phyloP scores from a whole-genome alignment of 345 rosid genomes.

The Brassica cretica region DNA sequence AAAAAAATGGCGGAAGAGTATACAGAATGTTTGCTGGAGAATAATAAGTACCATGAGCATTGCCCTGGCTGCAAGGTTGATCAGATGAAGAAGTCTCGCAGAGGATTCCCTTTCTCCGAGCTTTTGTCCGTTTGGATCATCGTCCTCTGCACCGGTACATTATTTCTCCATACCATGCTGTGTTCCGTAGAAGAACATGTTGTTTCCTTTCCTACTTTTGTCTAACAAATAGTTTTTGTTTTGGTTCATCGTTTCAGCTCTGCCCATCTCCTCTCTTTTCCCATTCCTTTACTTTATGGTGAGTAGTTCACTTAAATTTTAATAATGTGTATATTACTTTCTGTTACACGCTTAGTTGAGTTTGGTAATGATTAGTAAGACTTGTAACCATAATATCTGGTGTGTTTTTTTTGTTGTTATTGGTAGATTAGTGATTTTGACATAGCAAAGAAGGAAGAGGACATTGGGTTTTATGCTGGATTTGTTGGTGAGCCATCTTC shows the following conservation, averaged over 20 bases:
- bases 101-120: slow-evolving; percentile 61
- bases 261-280: slow-evolving; percentile 86
- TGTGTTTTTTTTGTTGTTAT: slow-evolving; percentile 11
- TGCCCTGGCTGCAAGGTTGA: slow-evolving; percentile 90
- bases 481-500: slow-evolving; percentile 61
- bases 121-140: slow-evolving; percentile 70
- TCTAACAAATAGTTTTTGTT: not conserved
- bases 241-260: slow-evolving; percentile 51
- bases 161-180: not conserved
- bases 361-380: slow-evolving; percentile 1
- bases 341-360: slow-evolving; percentile 1
- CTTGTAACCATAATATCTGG: not conserved
- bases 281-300: slow-evolving; percentile 95
- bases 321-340: no score
- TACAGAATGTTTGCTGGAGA: slow-evolving; percentile 53
- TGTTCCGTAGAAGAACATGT: not conserved
- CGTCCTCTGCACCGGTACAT: slow-evolving; percentile 67
- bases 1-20: slow-evolving; percentile 41
- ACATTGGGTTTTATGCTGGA: slow-evolving; percentile 89
- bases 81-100: slow-evolving; percentile 46
- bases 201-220: not conserved
- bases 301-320: slow-evolving; percentile 32
- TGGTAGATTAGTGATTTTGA: slow-evolving; percentile 72
- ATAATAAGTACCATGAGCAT: slow-evolving; percentile 57
- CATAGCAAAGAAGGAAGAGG: slow-evolving; percentile 75